phyloP scores from a whole-genome alignment of 805 yeast genomes.

The Candida patagonica region DNA sequence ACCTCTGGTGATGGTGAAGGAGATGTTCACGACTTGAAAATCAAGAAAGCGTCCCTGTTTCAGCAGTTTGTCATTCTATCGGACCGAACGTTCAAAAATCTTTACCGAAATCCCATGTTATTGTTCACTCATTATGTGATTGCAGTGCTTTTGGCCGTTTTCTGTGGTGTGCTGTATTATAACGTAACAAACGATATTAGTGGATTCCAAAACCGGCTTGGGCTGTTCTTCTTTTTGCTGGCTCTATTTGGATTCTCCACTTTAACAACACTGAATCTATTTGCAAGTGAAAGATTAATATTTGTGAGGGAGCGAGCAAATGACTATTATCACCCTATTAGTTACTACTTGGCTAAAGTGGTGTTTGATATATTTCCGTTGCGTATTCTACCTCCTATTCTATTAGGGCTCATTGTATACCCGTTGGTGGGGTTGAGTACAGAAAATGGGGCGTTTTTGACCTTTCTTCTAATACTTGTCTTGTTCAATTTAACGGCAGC shows the following conservation, averaged over 20 bases:
- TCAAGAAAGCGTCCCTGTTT: constrained; percentile 45
- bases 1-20: constrained; percentile 5
- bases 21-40: constrained; percentile 1
- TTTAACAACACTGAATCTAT: constrained; percentile 82
- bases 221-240: constrained; percentile 81
- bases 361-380: constrained; percentile 88
- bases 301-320: constrained; percentile 91
- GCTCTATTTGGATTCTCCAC: constrained; percentile 93
- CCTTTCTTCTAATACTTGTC: constrained; percentile 59
- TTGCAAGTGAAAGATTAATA: constrained; percentile 78
- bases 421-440: constrained; percentile 85
- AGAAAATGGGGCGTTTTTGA: constrained; percentile 63
- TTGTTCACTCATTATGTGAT: constrained; percentile 74
- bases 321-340: constrained; percentile 80
- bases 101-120: constrained; percentile 87
- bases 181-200: constrained; percentile 80
- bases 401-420: constrained; percentile 70
- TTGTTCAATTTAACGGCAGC: constrained; percentile 84
- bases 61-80: constrained; percentile 68
- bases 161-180: constrained; percentile 81
- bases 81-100: constrained; percentile 82
- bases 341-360: constrained; percentile 79
- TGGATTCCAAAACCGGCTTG: constrained; percentile 93
- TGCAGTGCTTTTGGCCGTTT: constrained; percentile 65
- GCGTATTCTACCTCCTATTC: constrained; percentile 83